Evolutionary conservation across 495 filamentous ascomycete species (phyloP).

Genomic region (Rostrohypoxylon terebratum): DNA sequence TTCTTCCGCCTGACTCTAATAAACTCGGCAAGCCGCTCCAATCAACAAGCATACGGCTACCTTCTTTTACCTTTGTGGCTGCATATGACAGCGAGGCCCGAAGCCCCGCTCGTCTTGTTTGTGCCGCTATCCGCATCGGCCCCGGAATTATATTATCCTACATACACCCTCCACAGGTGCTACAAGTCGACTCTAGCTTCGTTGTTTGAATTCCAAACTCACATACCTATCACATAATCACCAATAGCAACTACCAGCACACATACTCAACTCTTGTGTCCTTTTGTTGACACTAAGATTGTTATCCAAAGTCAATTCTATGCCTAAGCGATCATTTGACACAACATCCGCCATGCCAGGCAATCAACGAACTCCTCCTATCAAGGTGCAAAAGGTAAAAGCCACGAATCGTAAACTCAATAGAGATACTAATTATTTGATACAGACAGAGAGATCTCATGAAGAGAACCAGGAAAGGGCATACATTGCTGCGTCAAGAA

Average conservation of each 20-base stretch:
- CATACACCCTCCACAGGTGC: conserved; percentile 17
- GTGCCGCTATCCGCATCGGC: not conserved
- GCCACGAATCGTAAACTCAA: too few relatives aligned
- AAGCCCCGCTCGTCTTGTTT: conserved; percentile 19
- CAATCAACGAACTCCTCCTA: conserved; percentile 32
- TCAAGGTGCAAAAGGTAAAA: conserved; percentile 49
- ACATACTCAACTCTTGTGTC: not conserved
- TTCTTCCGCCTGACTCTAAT: not conserved
- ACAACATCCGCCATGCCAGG: conserved; percentile 32
- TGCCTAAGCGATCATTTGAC: conserved; percentile 48
- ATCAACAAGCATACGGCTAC: conserved; percentile 2
- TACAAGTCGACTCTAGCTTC: not conserved
- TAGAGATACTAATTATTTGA: conserved; percentile 20
- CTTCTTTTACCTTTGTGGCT: conserved; percentile 32
- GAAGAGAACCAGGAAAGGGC: conserved; percentile 96
- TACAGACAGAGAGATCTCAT: conserved; percentile 75
- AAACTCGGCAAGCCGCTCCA: conserved; percentile 9
- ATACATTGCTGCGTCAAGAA: conserved; percentile 93
- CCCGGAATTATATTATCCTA: not conserved
- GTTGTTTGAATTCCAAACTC: not conserved
- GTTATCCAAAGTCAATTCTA: conserved; percentile 1
- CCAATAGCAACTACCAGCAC: not conserved
- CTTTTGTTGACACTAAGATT: not conserved
- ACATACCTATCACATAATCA: not conserved
- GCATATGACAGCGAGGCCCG: conserved; percentile 42